These are phyloP conservation scores for Magnolia officinalis DNA, from an alignment of 164 flowering plant genomes.

Conservation along the genomic window DNA sequence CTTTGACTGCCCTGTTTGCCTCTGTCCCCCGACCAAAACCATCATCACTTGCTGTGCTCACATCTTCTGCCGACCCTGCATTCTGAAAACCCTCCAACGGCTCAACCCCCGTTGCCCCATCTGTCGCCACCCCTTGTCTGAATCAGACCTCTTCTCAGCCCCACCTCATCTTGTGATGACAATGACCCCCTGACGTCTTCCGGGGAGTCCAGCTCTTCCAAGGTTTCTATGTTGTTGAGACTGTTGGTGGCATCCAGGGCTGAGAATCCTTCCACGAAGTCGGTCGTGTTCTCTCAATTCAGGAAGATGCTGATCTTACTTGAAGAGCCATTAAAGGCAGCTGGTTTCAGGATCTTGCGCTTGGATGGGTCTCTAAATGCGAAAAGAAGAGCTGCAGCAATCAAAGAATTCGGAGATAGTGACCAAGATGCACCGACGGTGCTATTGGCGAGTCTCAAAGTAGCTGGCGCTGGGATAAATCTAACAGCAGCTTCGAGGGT, in stretches of 20 bases:
- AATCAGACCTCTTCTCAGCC: constrained; percentile 65
- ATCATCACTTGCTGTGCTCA: constrained; percentile 84
- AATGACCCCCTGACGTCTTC: constrained; percentile 14
- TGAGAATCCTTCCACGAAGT: constrained; percentile 47
- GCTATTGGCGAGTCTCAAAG: constrained; percentile 77
- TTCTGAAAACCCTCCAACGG: constrained; percentile 53
- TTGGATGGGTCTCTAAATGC: constrained; percentile 83
- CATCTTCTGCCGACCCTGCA: constrained; percentile 76
- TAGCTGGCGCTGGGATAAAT: constrained; percentile 78
- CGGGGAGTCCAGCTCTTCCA: constrained; percentile 39
- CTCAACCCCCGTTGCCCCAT: constrained; percentile 66
- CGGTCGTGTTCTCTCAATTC: constrained; percentile 86
- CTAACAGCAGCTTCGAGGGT: constrained; percentile 81
- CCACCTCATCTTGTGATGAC: constrained; percentile 47
- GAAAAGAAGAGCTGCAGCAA: constrained; percentile 56
- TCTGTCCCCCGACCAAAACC: constrained; percentile 56
- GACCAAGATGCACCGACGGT: constrained; percentile 47
- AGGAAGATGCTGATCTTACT: constrained; percentile 71
- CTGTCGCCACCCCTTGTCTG: constrained; percentile 64
- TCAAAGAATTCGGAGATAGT: constrained; percentile 45
- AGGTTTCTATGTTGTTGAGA: constrained; percentile 59
- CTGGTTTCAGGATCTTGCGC: constrained; percentile 65
- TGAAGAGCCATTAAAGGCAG: constrained; percentile 63
- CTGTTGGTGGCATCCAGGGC: constrained; percentile 46
- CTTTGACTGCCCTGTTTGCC: constrained; percentile 88